Conservation (phyloP, 306 rosid species). For the Trifolium pratense region DNA sequence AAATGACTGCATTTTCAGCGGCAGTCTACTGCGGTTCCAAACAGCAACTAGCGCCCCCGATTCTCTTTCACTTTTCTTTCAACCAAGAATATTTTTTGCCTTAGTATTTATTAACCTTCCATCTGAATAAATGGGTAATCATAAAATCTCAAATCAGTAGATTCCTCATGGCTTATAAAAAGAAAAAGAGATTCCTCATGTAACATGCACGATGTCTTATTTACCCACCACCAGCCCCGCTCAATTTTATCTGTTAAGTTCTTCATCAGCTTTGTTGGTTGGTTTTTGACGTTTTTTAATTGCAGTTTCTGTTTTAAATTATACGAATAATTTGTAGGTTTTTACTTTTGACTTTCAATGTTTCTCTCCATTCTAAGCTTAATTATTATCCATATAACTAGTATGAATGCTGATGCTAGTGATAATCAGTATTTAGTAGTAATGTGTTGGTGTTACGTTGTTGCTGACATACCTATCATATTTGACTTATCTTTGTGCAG, state of each 20-base stretch:
- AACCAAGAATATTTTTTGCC: neutral
- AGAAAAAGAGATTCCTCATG: neutral
- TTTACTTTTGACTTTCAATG: neutral
- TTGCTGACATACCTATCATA: slow-evolving; percentile 9
- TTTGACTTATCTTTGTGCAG: slow-evolving; percentile 48
- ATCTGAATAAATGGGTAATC: neutral
- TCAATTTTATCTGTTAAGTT: neutral
- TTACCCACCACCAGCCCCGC: neutral
- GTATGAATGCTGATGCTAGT: neutral
- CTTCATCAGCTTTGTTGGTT: slow-evolving; percentile 6
- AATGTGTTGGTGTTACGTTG: neutral
- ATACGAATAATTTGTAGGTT: neutral
- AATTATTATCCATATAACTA: neutral
- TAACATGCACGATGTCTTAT: neutral
- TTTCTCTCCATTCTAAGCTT: slow-evolving; percentile 1
- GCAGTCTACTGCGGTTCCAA: neutral
- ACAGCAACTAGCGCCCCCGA: neutral
- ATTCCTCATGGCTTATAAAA: neutral
- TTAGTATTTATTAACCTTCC: slow-evolving; percentile 13
- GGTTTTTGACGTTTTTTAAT: neutral
- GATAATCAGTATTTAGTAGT: neutral
- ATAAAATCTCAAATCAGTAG: slow-evolving; percentile 1
- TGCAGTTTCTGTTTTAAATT: neutral
- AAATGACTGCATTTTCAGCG: neutral
- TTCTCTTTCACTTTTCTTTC: neutral